Conservation (phyloP, 306 rosid genomes). For the Castanea mollissima region DNA sequence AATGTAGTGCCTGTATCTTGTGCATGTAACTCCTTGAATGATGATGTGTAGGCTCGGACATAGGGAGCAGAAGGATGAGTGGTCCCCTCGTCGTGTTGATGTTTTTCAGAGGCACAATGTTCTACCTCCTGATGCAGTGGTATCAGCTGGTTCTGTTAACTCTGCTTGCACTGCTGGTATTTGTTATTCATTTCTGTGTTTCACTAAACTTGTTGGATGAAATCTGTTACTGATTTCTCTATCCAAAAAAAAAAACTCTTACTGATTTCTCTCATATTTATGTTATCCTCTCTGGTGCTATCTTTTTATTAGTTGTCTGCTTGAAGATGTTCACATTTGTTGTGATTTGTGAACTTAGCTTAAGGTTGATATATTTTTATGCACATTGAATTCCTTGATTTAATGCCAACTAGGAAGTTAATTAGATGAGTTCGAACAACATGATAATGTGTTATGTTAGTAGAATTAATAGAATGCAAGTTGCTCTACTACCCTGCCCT, state of each 20-base stretch:
- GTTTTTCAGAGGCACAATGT: constrained; percentile 67
- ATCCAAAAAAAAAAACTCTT: background rate
- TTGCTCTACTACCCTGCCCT: background rate
- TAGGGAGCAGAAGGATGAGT: constrained; percentile 99
- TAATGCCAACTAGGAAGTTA: background rate
- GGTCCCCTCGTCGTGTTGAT: constrained; percentile 88
- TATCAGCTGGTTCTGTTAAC: constrained; percentile 89
- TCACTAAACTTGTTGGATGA: constrained; percentile 3
- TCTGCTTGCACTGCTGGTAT: constrained; percentile 96
- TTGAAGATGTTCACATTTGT: no score
- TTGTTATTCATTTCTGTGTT: background rate
- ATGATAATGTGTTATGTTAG: background rate
- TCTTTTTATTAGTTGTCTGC: background rate
- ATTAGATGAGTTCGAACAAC: background rate
- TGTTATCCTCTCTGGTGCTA: background rate
- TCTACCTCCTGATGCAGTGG: constrained; percentile 72
- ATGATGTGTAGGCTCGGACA: constrained; percentile 81
- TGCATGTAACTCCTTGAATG: constrained; percentile 8
- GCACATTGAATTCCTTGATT: background rate
- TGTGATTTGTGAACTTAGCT: background rate
- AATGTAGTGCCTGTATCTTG: constrained; percentile 12
- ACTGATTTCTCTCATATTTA: background rate
- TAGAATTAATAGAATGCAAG: background rate
- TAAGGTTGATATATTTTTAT: background rate
- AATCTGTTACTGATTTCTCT: background rate